Evolutionary conservation across 2,329 filamentous ascomycete species (phyloP), one percentile per base, ranked within the genome.

Genomic region (Kalmusia sp.): DNA sequence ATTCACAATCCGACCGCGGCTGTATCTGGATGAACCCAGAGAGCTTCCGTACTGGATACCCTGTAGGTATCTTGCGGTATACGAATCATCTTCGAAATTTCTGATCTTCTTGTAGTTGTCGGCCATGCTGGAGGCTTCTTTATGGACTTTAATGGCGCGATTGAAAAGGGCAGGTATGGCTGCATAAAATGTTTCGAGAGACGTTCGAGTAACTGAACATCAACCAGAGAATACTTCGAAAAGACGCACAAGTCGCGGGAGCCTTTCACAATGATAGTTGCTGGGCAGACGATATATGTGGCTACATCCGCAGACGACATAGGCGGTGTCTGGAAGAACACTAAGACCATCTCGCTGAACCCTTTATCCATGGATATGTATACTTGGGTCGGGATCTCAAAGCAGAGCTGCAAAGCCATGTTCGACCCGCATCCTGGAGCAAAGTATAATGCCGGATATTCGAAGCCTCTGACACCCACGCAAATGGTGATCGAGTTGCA

Each of bases 11-110:
- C 37, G 38, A 14, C 63, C 64, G 15, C 27, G 47, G 17, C 35
- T 64, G 8, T 27, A 60, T 48, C 59, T 61, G 4, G 39, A 57
- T 30, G 57, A 57, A 22, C 64, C 64, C 14, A 63, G 57, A 54
- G 54, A 59, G 46, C 55, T 64, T 4, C 64, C 61, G 9, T 67
- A 65, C 48, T 67, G 51, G 61, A 60, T 67, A 25, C 63, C 59
- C 9, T 56, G 59, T 62, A 53, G 14, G 54, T 48, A 33, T 3
- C 22, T 35, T 19, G 34, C 17, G n/a, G 28, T 28, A 6, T 28
- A 12, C 27, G 12, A 28, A 6, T 28, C 6, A 6, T 12, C 12
- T 6, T 28, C 27, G 7, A 28, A 21, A 15, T 17, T 12, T 3
- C 11, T 24, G 27, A 4, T n/a, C 12, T 31, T 5, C 27, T 53